These are phyloP conservation scores for Alternaria alternata DNA, from an alignment of 2,329 filamentous ascomycete species.

Conservation along the genomic window DNA sequence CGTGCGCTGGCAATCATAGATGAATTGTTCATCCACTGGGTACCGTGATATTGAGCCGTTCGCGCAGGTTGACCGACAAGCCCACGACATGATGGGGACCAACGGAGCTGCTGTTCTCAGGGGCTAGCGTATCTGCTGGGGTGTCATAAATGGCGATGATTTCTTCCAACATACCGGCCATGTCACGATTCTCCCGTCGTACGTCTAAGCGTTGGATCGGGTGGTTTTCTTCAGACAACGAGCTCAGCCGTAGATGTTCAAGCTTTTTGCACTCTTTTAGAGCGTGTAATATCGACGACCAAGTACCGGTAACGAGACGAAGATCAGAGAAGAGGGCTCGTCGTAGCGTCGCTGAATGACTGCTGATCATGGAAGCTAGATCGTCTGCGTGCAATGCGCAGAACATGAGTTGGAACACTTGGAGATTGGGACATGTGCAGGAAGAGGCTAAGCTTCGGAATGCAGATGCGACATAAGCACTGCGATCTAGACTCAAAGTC, in stretches of 20 bases:
- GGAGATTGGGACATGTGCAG: conserved; percentile 19
- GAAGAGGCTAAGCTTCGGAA: conserved; percentile 25
- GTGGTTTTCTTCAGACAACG: conserved; percentile 9
- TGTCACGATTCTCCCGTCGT: background rate
- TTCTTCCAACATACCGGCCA: conserved; percentile 20
- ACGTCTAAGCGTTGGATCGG: background rate
- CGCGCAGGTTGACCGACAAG: background rate
- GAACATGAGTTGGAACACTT: conserved; percentile 26
- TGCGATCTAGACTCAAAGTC: conserved; percentile 31
- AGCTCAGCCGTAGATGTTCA: conserved; percentile 14
- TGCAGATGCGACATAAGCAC: conserved; percentile 23
- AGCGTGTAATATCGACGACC: conserved; percentile 19
- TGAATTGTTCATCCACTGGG: background rate
- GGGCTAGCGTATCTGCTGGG: background rate
- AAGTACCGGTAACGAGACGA: conserved; percentile 24
- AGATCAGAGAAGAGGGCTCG: conserved; percentile 21
- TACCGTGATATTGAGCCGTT: background rate
- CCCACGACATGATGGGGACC: background rate
- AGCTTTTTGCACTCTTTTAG: conserved; percentile 16
- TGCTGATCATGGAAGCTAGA: conserved; percentile 21
- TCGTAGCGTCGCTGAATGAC: conserved; percentile 25
- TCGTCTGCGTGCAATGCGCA: conserved; percentile 25
- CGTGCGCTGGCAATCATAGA: background rate
- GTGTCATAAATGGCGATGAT: conserved; percentile 8
- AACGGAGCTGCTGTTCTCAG: background rate